A percentile compares a stretch with the other conserved stretches of the same genome.
Conservation (phyloP, 1,284 basidiomycete genomes). For the Hemileia vastatrix region DNA sequence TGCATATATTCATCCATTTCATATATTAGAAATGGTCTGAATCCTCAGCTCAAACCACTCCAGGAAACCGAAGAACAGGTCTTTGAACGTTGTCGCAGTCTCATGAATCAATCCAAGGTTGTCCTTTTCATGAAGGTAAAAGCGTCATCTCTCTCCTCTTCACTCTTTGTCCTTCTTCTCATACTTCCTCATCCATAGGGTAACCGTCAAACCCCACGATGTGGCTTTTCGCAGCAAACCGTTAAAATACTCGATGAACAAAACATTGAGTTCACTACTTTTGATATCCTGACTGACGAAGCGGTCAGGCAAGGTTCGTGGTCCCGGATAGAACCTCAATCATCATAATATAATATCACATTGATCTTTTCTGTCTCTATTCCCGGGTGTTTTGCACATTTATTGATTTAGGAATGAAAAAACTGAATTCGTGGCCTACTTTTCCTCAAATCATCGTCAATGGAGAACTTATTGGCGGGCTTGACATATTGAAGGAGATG, state of each 20-base stretch:
- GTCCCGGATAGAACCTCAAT: background rate
- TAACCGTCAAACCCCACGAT: slow-evolving; percentile 29
- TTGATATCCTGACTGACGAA: slow-evolving; percentile 64
- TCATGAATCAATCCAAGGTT: slow-evolving; percentile 61
- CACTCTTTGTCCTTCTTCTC: background rate
- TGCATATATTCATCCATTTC: no score
- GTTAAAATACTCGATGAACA: slow-evolving; percentile 57
- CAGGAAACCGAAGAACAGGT: slow-evolving; percentile 60
- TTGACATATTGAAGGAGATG: slow-evolving; percentile 49
- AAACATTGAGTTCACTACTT: slow-evolving; percentile 58
- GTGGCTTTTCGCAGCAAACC: slow-evolving; percentile 68
- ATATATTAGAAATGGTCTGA: no score
- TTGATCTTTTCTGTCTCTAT: background rate
- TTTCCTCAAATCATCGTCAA: slow-evolving; percentile 59
- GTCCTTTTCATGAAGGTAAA: slow-evolving; percentile 98
- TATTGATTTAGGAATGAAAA: slow-evolving; percentile 50
- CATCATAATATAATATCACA: background rate
- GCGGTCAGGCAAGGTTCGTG: slow-evolving; percentile 54
- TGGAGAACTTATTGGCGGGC: slow-evolving; percentile 63
- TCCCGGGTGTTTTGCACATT: background rate
- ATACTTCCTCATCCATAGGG: background rate
- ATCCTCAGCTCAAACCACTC: no score
- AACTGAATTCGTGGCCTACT: slow-evolving; percentile 58
- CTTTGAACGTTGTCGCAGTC: slow-evolving; percentile 52
- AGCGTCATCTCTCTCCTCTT: slow-evolving; percentile 66